These are phyloP conservation scores for Debaryomyces tyrocola DNA, from an alignment of 805 yeast genomes.

Conservation along the genomic window DNA sequence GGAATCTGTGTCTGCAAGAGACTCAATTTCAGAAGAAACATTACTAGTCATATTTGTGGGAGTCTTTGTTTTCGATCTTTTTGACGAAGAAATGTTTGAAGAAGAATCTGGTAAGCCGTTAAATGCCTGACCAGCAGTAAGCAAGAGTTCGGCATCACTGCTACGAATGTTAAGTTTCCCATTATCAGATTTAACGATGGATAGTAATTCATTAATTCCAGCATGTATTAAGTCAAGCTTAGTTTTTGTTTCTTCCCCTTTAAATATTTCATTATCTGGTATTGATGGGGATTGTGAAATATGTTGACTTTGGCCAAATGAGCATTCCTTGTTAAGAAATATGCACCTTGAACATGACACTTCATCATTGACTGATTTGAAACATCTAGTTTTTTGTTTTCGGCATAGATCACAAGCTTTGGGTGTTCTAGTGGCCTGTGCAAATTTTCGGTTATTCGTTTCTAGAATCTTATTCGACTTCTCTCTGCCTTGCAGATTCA, in stretches of 20 bases:
- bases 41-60: not conserved
- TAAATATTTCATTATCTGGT: not conserved
- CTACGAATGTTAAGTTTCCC: constrained; percentile 6
- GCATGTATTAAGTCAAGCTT: constrained; percentile 33
- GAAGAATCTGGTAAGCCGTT: too few species aligned
- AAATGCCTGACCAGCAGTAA: constrained; percentile 17
- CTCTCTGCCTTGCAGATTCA: not conserved
- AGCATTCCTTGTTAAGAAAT: constrained; percentile 52
- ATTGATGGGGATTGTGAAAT: not conserved
- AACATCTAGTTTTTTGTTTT: constrained; percentile 60
- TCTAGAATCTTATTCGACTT: not conserved
- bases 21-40: too few species aligned
- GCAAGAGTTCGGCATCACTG: constrained; percentile 23
- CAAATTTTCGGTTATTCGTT: not conserved
- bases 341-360: constrained; percentile 59
- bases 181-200: constrained; percentile 17
- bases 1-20: not conserved
- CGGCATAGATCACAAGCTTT: constrained; percentile 59
- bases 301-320: constrained; percentile 34
- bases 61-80: constrained; percentile 6
- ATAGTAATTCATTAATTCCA: constrained; percentile 36
- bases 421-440: constrained; percentile 34
- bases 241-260: constrained; percentile 3
- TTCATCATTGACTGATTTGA: constrained; percentile 47
- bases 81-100: too few species aligned